Percentiles rank a stretch among this genome's conserved stretches.
Evolutionary conservation across 306 rosid genomes (phyloP).

Genomic region (Casuarina glauca): DNA sequence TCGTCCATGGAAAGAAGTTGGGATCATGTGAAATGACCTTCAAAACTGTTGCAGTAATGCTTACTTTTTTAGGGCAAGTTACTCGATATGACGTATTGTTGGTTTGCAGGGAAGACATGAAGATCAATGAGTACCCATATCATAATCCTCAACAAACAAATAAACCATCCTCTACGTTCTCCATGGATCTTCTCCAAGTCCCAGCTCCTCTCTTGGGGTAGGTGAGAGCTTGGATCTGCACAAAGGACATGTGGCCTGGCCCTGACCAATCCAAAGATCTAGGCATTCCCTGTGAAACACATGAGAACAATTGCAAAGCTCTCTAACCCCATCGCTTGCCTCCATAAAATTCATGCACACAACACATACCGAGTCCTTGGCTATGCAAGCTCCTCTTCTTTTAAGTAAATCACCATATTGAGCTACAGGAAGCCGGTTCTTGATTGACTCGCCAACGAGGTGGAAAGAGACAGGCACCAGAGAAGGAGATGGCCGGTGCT

Average conservation of each 20-base stretch:
- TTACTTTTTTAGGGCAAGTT: no score
- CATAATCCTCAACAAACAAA: constrained; percentile 19
- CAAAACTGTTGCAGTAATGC: no score
- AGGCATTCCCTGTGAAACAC: constrained; percentile 35
- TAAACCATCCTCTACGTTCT: constrained; percentile 25
- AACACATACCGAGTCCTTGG: constrained; percentile 12
- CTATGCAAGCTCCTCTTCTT: neutral
- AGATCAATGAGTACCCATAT: neutral
- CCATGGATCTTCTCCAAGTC: constrained; percentile 16
- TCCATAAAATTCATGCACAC: constrained; percentile 28
- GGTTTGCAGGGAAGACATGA: neutral
- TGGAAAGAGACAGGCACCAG: constrained; percentile 1
- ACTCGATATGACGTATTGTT: no score
- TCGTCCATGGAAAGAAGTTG: no score
- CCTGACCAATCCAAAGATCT: constrained; percentile 34
- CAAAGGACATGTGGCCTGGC: constrained; percentile 30
- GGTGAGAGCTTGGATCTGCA: constrained; percentile 30
- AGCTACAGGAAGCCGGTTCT: neutral
- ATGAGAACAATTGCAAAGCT: constrained; percentile 28
- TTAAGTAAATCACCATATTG: neutral
- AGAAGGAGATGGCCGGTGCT: constrained; percentile 1
- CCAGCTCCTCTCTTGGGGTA: neutral
- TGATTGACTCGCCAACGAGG: neutral
- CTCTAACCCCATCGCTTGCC: constrained; percentile 18
- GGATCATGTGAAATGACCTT: no score